These are phyloP conservation scores for Neoboletus brunneissimus DNA, from an alignment of 768 basidiomycete genomes.

Conservation along the genomic window DNA sequence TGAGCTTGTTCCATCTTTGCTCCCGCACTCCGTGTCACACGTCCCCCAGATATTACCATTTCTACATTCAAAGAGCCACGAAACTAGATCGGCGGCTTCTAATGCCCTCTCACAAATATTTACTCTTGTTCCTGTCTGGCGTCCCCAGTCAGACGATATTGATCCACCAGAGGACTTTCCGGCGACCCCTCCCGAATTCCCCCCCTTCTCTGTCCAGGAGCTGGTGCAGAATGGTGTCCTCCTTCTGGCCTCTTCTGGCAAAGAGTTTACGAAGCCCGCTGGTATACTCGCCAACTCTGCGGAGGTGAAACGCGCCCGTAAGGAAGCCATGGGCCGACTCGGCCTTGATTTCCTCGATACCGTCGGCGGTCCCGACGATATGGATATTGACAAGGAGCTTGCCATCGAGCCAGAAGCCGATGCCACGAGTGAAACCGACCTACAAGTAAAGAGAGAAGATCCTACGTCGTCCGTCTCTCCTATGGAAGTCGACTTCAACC, in stretches of 20 bases:
- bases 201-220: slow-evolving; percentile 72
- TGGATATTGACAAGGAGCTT: slow-evolving; percentile 84
- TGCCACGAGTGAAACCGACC: slow-evolving; percentile 41
- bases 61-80: slow-evolving; percentile 87
- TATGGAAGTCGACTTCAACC: slow-evolving; percentile 44
- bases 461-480: slow-evolving; percentile 35
- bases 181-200: slow-evolving; percentile 52
- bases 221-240: slow-evolving; percentile 74
- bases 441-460: slow-evolving; percentile 40
- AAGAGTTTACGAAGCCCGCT: slow-evolving; percentile 78
- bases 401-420: slow-evolving; percentile 55
- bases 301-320: slow-evolving; percentile 84
- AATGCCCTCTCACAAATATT: slow-evolving; percentile 87
- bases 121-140: slow-evolving; percentile 78
- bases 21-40: background rate
- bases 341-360: slow-evolving; percentile 84
- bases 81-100: slow-evolving; percentile 88
- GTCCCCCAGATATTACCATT: slow-evolving; percentile 76
- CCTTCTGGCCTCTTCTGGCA: slow-evolving; percentile 89
- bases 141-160: slow-evolving; percentile 33
- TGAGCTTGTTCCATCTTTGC: slow-evolving; percentile 33
- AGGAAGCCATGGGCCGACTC: slow-evolving; percentile 83
- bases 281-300: slow-evolving; percentile 69
- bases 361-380: slow-evolving; percentile 68
- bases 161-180: slow-evolving; percentile 28